A percentile compares a stretch with the other conserved stretches of the same genome.
Conservation (phyloP, 2,329 filamentous ascomycete genomes). For the Raffaelea ambrosiae region DNA sequence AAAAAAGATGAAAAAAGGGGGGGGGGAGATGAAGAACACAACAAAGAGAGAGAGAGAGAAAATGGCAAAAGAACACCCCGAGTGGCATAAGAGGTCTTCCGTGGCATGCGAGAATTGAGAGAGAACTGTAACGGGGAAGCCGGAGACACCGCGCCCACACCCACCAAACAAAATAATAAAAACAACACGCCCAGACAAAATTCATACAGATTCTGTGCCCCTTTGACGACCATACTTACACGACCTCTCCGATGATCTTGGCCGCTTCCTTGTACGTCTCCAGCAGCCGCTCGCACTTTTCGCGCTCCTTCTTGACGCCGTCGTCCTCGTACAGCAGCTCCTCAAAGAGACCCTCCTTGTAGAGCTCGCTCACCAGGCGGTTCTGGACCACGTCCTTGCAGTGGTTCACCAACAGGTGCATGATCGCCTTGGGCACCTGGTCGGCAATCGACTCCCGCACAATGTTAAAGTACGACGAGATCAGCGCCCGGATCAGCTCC, state of each 20-base stretch:
- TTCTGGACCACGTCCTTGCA: slow-evolving; percentile 98
- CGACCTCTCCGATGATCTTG: slow-evolving; percentile 94
- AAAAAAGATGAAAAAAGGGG: neutral
- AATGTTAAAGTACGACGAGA: slow-evolving; percentile 98
- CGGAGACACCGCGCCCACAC: no score
- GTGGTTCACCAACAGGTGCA: slow-evolving; percentile 97
- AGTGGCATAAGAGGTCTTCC: no score
- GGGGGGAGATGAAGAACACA: no score
- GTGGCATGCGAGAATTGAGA: no score
- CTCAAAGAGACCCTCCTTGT: slow-evolving; percentile 83
- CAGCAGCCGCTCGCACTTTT: slow-evolving; percentile 96
- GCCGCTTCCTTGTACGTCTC: slow-evolving; percentile 95
- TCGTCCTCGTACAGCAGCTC: slow-evolving; percentile 97
- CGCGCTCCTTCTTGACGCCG: slow-evolving; percentile 67
- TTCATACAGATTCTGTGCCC: no score
- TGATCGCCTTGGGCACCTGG: slow-evolving; percentile 96
- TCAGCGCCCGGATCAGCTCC: slow-evolving; percentile 90
- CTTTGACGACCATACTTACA: no score
- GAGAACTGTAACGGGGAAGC: no score
- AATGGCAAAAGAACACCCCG: no score
- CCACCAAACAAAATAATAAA: neutral
- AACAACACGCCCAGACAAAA: neutral
- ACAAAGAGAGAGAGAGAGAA: no score
- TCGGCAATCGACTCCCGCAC: slow-evolving; percentile 98
- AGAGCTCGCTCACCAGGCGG: slow-evolving; percentile 87